Evolutionary conservation across 1,284 basidiomycete species (phyloP).

Genomic region (Pseudozyma pruni): DNA sequence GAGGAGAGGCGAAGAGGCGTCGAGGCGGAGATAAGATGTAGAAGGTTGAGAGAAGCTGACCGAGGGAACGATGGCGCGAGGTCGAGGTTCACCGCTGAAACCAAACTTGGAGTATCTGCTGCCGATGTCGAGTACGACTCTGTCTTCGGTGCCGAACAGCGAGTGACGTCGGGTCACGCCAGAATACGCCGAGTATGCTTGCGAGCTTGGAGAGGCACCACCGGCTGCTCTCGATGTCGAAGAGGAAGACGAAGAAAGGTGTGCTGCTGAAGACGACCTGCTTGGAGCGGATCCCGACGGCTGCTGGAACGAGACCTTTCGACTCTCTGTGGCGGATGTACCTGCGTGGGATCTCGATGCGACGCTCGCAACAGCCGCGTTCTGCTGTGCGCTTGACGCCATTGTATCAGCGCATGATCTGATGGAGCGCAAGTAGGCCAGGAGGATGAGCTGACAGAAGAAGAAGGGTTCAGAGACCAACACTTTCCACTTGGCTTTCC

Average conservation of each 20-base stretch:
- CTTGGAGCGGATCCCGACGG: conserved; percentile 9
- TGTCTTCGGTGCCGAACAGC: conserved; percentile 56
- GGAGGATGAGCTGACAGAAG: conserved; percentile 4
- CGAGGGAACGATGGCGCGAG: conserved; percentile 57
- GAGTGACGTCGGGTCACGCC: conserved; percentile 46
- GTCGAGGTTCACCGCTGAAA: conserved; percentile 60
- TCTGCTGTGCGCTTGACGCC: conserved; percentile 14
- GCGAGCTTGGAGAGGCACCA: conserved; percentile 7
- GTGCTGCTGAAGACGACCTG: conserved; percentile 21
- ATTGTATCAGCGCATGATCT: not conserved
- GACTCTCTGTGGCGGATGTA: conserved; percentile 13
- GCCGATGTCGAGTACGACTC: conserved; percentile 63
- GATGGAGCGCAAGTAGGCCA: not conserved
- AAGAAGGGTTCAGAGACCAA: conserved; percentile 13
- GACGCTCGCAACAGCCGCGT: not conserved
- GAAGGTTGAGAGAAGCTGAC: conserved; percentile 65
- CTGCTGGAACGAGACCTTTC: conserved; percentile 37
- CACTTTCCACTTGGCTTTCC: conserved; percentile 13
- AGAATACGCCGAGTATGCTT: conserved; percentile 26
- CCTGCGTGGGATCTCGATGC: conserved; percentile 1
- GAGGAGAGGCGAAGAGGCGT: not conserved
- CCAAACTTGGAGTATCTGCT: conserved; percentile 58
- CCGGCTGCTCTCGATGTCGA: conserved; percentile 4
- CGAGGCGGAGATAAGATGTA: conserved; percentile 30
- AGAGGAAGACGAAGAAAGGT: conserved; percentile 5